Evolutionary conservation across 768 basidiomycete genomes (phyloP), one percentile per base, ranked within the genome.

Genomic region (Serendipita indica): DNA sequence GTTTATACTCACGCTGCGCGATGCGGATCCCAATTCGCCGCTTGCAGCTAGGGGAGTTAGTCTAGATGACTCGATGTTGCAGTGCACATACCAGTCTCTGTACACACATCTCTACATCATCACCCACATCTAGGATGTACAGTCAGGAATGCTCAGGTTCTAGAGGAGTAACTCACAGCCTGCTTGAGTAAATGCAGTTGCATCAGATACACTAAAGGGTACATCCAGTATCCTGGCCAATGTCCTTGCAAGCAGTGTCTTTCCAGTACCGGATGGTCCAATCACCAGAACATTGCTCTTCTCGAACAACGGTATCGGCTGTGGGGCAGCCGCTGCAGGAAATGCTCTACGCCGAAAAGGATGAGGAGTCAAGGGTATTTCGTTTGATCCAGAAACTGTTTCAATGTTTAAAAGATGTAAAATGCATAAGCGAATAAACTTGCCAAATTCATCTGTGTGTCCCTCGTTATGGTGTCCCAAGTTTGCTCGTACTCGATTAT

Each of bases 281-380:
- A 98, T 78, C 60, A 97, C 83, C 39, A 98, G 72, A 2, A 97
- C 89, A 67, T 98, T 98, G 65, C 89, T 92, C 76, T 98, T 98
- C 75, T 98, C 93, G 57, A 94, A 88, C 25, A 81, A 46, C 6
- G 64, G 67, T 20, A 84, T 79, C 13, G 72, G 64, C 5, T 72
- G 69, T 39, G 33, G 43, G 75, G 73, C n/a, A 71, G 77, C 52
- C 73, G 65, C 35, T 67, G 71, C 20, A 76, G 68, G 76, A 64
- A 20, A 67, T 54, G 57, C 71, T 64, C n/a, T 70, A 65, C 18
- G 71, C 5, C 75, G 73, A 49, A 71, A 67, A 3, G 75, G 77
- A 63, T 84, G 73, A 12, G 87, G 87, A 58, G 77, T 77, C 59
- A 89, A 67, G 39, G 77, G 76, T 18, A 25, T 5, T 7, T 43